These are phyloP conservation scores for Candida dubliniensis DNA, from an alignment of 1,139 yeast genomes.

Conservation along the genomic window DNA sequence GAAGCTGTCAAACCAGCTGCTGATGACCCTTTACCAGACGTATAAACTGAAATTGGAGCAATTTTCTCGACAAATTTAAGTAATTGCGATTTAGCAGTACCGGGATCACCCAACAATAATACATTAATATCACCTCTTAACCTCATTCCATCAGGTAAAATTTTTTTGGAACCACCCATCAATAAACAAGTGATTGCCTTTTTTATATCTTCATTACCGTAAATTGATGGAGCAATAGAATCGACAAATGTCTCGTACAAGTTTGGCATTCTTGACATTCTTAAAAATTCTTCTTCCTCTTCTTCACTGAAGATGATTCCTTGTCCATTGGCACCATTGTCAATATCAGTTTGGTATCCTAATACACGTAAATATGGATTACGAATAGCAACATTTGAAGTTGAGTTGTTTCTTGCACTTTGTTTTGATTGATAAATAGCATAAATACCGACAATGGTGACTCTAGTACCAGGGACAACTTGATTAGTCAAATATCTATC, in stretches of 20 bases:
- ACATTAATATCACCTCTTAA: slow-evolving; percentile 97
- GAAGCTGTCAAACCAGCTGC: slow-evolving; percentile 99
- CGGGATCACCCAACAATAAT: slow-evolving; percentile 92
- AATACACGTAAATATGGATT: slow-evolving; percentile 87
- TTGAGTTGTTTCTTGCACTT: slow-evolving; percentile 32
- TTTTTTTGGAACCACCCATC: slow-evolving; percentile 92
- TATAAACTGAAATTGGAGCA: slow-evolving; percentile 91
- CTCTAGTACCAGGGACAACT: slow-evolving; percentile 94
- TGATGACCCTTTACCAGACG: slow-evolving; percentile 98
- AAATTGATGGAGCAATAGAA: slow-evolving; percentile 95
- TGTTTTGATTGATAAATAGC: slow-evolving; percentile 78
- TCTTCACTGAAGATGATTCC: slow-evolving; percentile 80
- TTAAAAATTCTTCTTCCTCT: slow-evolving; percentile 89
- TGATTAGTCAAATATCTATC: slow-evolving; percentile 88
- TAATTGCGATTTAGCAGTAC: slow-evolving; percentile 96
- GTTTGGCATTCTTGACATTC: slow-evolving; percentile 78
- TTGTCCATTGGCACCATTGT: slow-evolving; percentile 61
- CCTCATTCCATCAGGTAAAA: slow-evolving; percentile 94
- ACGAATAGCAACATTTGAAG: slow-evolving; percentile 72
- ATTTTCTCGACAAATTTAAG: slow-evolving; percentile 93
- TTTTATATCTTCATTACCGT: slow-evolving; percentile 89
- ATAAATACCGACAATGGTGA: slow-evolving; percentile 88
- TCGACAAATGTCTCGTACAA: slow-evolving; percentile 81
- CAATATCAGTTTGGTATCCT: slow-evolving; percentile 83
- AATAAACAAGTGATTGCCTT: slow-evolving; percentile 89